phyloP scores from a whole-genome alignment of 2,329 filamentous ascomycete genomes.

The Curvularia sp. region DNA sequence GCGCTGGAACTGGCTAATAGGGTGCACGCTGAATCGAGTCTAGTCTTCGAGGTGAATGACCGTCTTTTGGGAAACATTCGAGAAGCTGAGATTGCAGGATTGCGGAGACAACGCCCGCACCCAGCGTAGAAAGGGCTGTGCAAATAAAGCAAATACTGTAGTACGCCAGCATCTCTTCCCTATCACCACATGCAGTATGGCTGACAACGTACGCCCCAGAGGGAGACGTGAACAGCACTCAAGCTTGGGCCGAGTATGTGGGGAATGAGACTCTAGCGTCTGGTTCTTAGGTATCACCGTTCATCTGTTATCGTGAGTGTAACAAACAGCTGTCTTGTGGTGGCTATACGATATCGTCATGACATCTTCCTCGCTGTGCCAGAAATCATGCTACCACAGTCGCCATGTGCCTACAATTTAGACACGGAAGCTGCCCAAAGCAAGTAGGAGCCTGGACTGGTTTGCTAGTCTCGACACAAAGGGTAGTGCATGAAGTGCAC shows the following conservation, averaged over 20 bases:
- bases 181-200: neutral
- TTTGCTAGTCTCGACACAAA: conserved; percentile 4
- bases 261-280: neutral
- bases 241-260: neutral
- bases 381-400: neutral
- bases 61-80: conserved; percentile 5
- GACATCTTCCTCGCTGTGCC: neutral
- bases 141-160: neutral
- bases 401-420: neutral
- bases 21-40: neutral
- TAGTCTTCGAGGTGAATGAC: neutral
- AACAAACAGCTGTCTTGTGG: neutral
- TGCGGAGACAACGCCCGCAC: neutral
- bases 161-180: neutral
- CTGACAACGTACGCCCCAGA: neutral
- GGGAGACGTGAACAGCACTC: neutral
- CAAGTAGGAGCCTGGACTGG: neutral
- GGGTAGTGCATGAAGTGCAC: conserved; percentile 6
- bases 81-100: conserved; percentile 13
- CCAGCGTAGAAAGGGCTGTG: neutral
- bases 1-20: conserved; percentile 1
- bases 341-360: conserved; percentile 1
- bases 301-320: neutral
- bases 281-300: neutral
- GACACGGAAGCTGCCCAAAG: neutral